Conservation (phyloP, 2,329 filamentous ascomycete genomes). For the Aureobasidium musti region DNA sequence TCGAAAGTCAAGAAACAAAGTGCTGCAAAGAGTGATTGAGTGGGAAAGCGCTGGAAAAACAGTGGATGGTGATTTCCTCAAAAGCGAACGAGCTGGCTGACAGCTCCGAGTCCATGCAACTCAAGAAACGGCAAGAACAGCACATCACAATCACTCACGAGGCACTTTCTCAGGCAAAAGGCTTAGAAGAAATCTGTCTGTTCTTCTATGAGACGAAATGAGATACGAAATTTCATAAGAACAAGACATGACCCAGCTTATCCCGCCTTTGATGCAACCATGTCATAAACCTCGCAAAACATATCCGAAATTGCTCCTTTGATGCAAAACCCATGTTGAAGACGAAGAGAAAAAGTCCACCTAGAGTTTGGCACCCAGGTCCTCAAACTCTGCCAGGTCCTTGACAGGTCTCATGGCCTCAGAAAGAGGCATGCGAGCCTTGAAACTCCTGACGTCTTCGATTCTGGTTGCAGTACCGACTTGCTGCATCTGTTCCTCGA, state of each 20-base stretch:
- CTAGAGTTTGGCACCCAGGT: slow-evolving; percentile 74
- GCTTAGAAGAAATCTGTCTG: not conserved
- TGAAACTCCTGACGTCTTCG: slow-evolving; percentile 77
- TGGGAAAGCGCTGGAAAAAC: not conserved
- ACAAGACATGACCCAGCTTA: slow-evolving; percentile 21
- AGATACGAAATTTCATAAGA: not conserved
- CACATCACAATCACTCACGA: not conserved
- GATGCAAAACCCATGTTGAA: not conserved
- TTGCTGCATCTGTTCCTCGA: slow-evolving; percentile 42
- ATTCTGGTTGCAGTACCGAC: slow-evolving; percentile 56
- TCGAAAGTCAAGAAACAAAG: not conserved
- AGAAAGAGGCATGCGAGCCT: slow-evolving; percentile 71
- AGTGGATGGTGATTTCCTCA: not conserved
- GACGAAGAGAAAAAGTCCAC: not conserved
- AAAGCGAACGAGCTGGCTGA: not conserved
- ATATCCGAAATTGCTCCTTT: not conserved
- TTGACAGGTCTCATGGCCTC: slow-evolving; percentile 70
- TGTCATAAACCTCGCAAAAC: slow-evolving; percentile 12
- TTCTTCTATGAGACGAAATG: not conserved
- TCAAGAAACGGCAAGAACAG: not conserved
- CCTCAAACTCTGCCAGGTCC: slow-evolving; percentile 82
- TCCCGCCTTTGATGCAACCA: slow-evolving; percentile 23
- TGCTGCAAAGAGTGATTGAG: not conserved
- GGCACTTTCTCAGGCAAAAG: not conserved
- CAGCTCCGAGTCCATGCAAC: too few relatives aligned